phyloP scores from a whole-genome alignment of 176 grass and related monocot species.

The Microstegium vimineum region DNA sequence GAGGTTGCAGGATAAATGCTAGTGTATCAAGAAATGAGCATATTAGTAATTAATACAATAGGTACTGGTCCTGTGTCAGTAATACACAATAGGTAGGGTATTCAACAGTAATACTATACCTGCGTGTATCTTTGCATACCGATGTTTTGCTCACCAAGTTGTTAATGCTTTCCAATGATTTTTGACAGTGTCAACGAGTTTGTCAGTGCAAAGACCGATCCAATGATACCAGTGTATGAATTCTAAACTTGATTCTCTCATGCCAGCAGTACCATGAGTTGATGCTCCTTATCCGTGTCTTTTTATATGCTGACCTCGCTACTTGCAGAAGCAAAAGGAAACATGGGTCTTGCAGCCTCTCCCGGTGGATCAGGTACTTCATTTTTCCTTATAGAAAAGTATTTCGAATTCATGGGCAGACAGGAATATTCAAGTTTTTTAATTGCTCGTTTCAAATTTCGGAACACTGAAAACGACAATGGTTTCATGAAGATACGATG shows the following conservation, averaged over 20 bases:
- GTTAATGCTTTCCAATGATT: neutral
- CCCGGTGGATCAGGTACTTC: constrained; percentile 60
- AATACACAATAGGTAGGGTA: no score
- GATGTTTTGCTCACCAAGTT: neutral
- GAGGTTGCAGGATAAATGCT: neutral
- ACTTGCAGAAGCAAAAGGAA: constrained; percentile 60
- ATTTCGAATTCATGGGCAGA: neutral
- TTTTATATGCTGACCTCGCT: neutral
- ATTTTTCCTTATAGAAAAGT: neutral
- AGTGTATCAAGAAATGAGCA: neutral
- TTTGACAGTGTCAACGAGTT: constrained; percentile 68
- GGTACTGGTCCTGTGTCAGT: neutral
- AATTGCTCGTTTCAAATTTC: neutral
- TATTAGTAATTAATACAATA: neutral
- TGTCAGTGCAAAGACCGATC: constrained; percentile 61
- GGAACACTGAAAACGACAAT: neutral
- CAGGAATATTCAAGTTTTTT: neutral
- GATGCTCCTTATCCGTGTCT: neutral
- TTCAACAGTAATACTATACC: neutral
- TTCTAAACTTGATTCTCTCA: constrained; percentile 30
- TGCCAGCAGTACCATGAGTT: neutral
- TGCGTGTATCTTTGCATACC: neutral
- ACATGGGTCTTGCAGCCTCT: constrained; percentile 42
- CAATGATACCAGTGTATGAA: constrained; percentile 69
- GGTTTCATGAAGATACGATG: neutral